Base-by-base conservation (phyloP, 257 asterid species). In the Jacaranda mimosifolia region DNA sequence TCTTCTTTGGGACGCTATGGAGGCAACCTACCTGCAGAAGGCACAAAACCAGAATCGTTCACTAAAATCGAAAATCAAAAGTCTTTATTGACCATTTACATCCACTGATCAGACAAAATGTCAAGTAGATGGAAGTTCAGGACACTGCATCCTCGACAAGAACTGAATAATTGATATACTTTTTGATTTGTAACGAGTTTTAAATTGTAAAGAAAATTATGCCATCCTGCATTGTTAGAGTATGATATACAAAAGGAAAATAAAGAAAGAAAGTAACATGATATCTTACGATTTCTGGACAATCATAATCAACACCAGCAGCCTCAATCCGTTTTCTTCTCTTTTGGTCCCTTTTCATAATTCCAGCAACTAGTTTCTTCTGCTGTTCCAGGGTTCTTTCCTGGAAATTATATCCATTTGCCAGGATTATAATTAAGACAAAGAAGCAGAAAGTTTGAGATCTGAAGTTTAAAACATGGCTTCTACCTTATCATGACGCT, bases 281-380 rank as follows among this genome's bases (percentile, higher is more conserved):
- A 91, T 95, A 84, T 93, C 93, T 38, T 87, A 18, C 99, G 9
- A 95, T 76, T 85, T 88, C 94, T 14, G 98, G 98, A 83, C 96
- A 93, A 66, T 91, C 88, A 32, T 93, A 95, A 39, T 91, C 94
- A 72, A 95, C 91, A 38, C 98, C 98, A 74, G 97, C 97, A 68
- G 93, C 97, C 78, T 86, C 94, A 26, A 95, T 95, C 76, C 88
- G 91, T 88, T 89, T 89, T 73, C 90, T 80, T 83, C 97, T 86
- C 79, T 83, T 86, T 77, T 81, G 76, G 74, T 95, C 97, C 74
- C 94, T 84, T 81, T 81, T 91, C 82, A 91, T 32, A 53, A 95
- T 74, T 65, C 93, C 84, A 40, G 80, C 74, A 60, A 93, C 86
- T 80, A 91, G 79, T 78, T 93, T 93, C 72, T 84, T 80, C 83